phyloP scores from a whole-genome alignment of 495 filamentous ascomycete species.

The Aspergillus biplanus region DNA sequence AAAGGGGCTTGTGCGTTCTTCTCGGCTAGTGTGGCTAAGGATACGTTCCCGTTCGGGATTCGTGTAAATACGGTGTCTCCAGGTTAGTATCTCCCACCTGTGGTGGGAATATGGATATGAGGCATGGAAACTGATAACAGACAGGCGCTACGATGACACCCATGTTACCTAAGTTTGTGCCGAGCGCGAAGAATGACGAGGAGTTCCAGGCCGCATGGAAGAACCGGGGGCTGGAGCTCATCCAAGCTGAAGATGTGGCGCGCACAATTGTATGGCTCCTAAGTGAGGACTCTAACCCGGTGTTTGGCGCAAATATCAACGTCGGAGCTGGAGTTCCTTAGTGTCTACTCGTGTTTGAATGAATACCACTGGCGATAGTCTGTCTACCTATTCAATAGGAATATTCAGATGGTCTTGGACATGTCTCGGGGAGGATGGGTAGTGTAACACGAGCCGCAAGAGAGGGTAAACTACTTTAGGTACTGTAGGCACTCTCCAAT shows the following conservation, averaged over 20 bases:
- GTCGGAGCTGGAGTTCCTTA: background rate
- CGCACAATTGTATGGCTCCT: background rate
- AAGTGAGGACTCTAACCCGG: background rate
- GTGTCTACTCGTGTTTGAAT: background rate
- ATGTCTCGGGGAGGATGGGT: too few relatives aligned
- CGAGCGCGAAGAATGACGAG: background rate
- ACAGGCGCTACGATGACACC: background rate
- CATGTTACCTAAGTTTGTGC: background rate
- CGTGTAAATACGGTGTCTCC: constrained; percentile 17
- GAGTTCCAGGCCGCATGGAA: background rate
- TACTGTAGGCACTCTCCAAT: too few relatives aligned
- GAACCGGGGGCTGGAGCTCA: background rate
- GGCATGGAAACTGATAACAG: too few relatives aligned
- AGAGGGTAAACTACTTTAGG: too few relatives aligned
- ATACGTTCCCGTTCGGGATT: constrained; percentile 11
- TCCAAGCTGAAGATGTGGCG: background rate
- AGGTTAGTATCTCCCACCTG: too few relatives aligned
- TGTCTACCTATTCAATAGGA: too few relatives aligned
- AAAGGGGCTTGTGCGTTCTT: constrained; percentile 12
- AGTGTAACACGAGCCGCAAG: too few relatives aligned
- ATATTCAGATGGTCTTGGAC: too few relatives aligned
- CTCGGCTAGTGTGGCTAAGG: constrained; percentile 7
- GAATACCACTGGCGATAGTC: too few relatives aligned
- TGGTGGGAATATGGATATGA: too few relatives aligned
- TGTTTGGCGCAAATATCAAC: background rate